Evolutionary conservation across 2,329 filamentous ascomycete species (phyloP), one percentile per base, ranked within the genome.

Genomic region (Pseudonectria buxi): DNA sequence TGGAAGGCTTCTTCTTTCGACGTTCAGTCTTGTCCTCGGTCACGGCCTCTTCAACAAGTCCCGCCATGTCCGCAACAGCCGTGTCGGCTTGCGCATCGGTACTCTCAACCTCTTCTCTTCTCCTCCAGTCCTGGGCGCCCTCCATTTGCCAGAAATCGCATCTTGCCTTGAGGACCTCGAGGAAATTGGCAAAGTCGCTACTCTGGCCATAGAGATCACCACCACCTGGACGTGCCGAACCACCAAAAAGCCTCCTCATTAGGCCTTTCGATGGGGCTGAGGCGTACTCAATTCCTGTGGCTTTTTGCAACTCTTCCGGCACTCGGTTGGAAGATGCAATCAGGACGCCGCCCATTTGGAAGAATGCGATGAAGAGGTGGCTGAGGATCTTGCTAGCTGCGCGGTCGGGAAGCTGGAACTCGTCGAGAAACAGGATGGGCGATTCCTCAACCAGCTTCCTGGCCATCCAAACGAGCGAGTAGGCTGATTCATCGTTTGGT

Each of bases 61-160:
- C 30, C 4, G 25, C 26, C 5, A 26, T 33, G 7, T 42, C 32
- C 4, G 28, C 26, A 7, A 28, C 30, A 3, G 24, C 15, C n/a
- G 14, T 28, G 18, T 30, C 26, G 22, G 28, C 16, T 24, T 37
- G 14, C 27, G 32, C 30, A 4, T 44, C 32, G 0, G 36, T 35
- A 6, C 36, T 42, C 2, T 43, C 44, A 0, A 41, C 31, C 24
- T 60, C 57, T 30, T 82, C 76, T 33, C 71, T 63, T 46, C 76
- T 64, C 46, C 85, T 68, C 68, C 83, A 90, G 53, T 92, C 86
- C 36, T 68, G 76, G 2, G 73, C 72, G 2, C 83, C 80, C 46
- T 86, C 82, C 74, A 90, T 88, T 54, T 89, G 81, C 83, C 83
- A 89, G 32, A 89, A 79, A 49, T 90, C 84, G 53, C 86, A 90